Conservation (phyloP, 768 basidiomycete species). For the Termitomyces sp. region DNA sequence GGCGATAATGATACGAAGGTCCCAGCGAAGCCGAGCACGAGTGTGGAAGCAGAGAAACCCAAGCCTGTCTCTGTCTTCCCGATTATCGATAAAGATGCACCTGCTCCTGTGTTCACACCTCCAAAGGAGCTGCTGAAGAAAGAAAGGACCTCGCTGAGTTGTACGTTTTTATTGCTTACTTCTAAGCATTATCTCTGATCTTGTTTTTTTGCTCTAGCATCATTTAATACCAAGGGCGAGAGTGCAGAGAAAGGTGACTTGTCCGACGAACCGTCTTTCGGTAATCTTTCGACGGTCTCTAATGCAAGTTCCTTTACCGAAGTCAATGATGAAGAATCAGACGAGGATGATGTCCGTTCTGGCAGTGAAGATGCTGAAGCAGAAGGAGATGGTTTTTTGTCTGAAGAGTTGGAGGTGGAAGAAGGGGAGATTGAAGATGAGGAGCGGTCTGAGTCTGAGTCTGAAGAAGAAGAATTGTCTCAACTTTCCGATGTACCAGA, state of each 20-base stretch:
- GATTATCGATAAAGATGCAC: neutral
- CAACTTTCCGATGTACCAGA: slow-evolving; percentile 14
- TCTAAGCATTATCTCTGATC: neutral
- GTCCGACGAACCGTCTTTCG: slow-evolving; percentile 26
- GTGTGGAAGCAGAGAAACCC: slow-evolving; percentile 2
- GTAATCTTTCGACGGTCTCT: slow-evolving; percentile 39
- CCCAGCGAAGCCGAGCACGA: slow-evolving; percentile 12
- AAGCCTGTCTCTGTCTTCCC: slow-evolving; percentile 12
- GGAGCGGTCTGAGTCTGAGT: slow-evolving; percentile 4
- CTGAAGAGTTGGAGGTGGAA: slow-evolving; percentile 10
- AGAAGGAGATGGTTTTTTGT: slow-evolving; percentile 14
- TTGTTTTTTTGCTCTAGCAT: neutral
- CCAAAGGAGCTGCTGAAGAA: neutral
- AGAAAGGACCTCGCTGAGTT: neutral
- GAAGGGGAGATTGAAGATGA: slow-evolving; percentile 18
- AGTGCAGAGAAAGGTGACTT: slow-evolving; percentile 11
- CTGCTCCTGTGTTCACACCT: slow-evolving; percentile 1
- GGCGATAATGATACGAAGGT: slow-evolving; percentile 25
- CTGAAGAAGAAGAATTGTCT: slow-evolving; percentile 6
- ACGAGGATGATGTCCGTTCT: slow-evolving; percentile 22
- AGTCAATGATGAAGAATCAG: slow-evolving; percentile 28
- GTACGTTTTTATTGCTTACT: neutral
- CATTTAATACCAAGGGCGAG: slow-evolving; percentile 1
- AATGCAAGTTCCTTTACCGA: slow-evolving; percentile 47
- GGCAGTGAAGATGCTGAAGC: slow-evolving; percentile 24